A percentile compares a stretch with the other conserved stretches of the same genome.
These are phyloP conservation scores for Phytophthora nicotianae DNA, from an alignment of 352 stramenopile genomes.

Conservation along the genomic window DNA sequence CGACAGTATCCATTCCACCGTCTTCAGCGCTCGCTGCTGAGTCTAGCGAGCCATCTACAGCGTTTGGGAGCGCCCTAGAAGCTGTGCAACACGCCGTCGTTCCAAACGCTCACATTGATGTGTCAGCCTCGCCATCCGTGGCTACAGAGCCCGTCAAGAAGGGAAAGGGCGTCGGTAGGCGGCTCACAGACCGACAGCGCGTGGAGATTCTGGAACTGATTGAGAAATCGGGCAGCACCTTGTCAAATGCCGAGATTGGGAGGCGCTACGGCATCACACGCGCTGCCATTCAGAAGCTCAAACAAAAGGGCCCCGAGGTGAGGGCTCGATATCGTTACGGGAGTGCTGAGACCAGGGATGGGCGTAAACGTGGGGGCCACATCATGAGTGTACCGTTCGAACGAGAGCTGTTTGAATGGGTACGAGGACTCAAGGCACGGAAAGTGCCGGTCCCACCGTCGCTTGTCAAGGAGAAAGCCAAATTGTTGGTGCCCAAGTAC, in stretches of 20 bases:
- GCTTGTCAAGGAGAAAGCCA: slow-evolving; percentile 58
- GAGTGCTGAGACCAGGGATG: slow-evolving; percentile 41
- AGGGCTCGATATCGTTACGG: slow-evolving; percentile 47
- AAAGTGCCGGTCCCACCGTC: slow-evolving; percentile 53
- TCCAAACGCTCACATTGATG: slow-evolving; percentile 7
- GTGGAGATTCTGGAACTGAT: slow-evolving; percentile 56
- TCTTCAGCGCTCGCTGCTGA: slow-evolving; percentile 4
- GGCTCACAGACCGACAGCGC: slow-evolving; percentile 52
- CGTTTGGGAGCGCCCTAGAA: slow-evolving; percentile 10
- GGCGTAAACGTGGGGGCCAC: slow-evolving; percentile 44
- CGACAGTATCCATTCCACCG: background rate
- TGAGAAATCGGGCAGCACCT: slow-evolving; percentile 34
- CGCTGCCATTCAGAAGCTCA: slow-evolving; percentile 55
- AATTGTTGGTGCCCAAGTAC: slow-evolving; percentile 55
- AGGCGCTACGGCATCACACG: slow-evolving; percentile 52
- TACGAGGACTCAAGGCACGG: slow-evolving; percentile 45
- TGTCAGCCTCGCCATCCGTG: background rate
- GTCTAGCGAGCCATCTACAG: slow-evolving; percentile 1
- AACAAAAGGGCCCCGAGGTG: slow-evolving; percentile 43
- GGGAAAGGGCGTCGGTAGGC: slow-evolving; percentile 41
- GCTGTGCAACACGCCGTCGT: slow-evolving; percentile 8
- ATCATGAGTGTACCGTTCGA: slow-evolving; percentile 47
- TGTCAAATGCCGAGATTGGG: slow-evolving; percentile 54
- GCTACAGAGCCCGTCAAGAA: slow-evolving; percentile 23
- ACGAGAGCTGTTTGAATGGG: slow-evolving; percentile 50